Evolutionary conservation across 2,329 filamentous ascomycete genomes (phyloP).

Genomic region (Metarhizium sp.): DNA sequence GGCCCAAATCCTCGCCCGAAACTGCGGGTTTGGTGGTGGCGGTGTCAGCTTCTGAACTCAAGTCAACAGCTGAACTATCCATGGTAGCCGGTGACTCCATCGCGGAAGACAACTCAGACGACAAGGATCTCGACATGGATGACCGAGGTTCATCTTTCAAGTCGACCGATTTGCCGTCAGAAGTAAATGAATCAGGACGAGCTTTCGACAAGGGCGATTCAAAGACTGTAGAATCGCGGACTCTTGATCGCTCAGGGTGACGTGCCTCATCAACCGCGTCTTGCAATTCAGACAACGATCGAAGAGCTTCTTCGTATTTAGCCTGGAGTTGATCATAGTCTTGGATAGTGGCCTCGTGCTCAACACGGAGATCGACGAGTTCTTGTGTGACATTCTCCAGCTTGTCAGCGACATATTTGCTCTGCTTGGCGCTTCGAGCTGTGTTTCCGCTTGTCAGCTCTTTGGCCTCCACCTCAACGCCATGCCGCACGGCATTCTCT

Average conservation of each 20-base stretch:
- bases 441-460: slow-evolving; percentile 29
- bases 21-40: slow-evolving; percentile 34
- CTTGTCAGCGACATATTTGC: slow-evolving; percentile 82
- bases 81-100: slow-evolving; percentile 62
- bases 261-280: slow-evolving; percentile 74
- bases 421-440: slow-evolving; percentile 66
- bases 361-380: slow-evolving; percentile 78
- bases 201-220: slow-evolving; percentile 31
- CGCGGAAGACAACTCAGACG: slow-evolving; percentile 85
- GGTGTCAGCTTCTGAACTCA: slow-evolving; percentile 28
- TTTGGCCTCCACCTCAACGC: slow-evolving; percentile 13
- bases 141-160: slow-evolving; percentile 57
- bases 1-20: slow-evolving; percentile 29
- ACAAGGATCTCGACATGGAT: slow-evolving; percentile 76
- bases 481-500: neutral
- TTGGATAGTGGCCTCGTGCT: slow-evolving; percentile 75
- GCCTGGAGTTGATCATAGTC: slow-evolving; percentile 74
- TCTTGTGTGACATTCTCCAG: slow-evolving; percentile 87
- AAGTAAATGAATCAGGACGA: slow-evolving; percentile 77
- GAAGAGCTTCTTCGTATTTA: slow-evolving; percentile 87
- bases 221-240: slow-evolving; percentile 48
- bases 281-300: slow-evolving; percentile 73
- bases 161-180: slow-evolving; percentile 61
- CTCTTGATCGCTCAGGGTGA: slow-evolving; percentile 41
- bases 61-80: slow-evolving; percentile 52